Conservation (phyloP, 2,329 filamentous ascomycete species). For the Arthrobotrys musiformis region DNA sequence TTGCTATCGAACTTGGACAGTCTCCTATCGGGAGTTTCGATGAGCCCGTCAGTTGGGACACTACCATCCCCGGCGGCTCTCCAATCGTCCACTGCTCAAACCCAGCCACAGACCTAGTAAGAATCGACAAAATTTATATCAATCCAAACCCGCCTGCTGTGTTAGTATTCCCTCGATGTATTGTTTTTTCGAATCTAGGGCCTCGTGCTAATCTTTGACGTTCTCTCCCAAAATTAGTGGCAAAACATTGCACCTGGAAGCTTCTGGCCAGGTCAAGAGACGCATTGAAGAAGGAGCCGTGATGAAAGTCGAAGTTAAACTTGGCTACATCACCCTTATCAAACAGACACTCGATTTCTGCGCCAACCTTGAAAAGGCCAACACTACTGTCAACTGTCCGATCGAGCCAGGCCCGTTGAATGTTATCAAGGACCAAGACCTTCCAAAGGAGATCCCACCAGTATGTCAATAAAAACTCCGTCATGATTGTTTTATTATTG, state of each 20-base stretch:
- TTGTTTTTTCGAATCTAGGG: too few species aligned
- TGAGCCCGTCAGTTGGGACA: neutral
- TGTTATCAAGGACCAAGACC: constrained; percentile 81
- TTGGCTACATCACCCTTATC: constrained; percentile 89
- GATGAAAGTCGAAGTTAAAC: constrained; percentile 87
- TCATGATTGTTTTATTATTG: neutral
- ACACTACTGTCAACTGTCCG: constrained; percentile 90
- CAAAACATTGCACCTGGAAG: constrained; percentile 78
- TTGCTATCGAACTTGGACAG: constrained; percentile 33
- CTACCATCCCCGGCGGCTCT: constrained; percentile 38
- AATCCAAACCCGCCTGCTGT: constrained; percentile 32
- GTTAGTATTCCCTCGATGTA: constrained; percentile 5
- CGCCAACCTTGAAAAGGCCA: constrained; percentile 76
- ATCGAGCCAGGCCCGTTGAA: constrained; percentile 79
- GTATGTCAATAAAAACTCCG: constrained; percentile 68
- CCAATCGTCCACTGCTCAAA: constrained; percentile 38
- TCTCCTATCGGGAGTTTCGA: constrained; percentile 3
- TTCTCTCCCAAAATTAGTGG: constrained; percentile 69
- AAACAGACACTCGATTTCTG: constrained; percentile 81
- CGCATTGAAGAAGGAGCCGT: constrained; percentile 81
- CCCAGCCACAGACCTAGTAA: constrained; percentile 19
- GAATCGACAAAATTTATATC: constrained; percentile 31
- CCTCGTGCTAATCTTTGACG: neutral
- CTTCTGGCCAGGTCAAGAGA: constrained; percentile 78
- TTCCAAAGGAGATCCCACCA: constrained; percentile 87